phyloP scores from a whole-genome alignment of 768 basidiomycete species.

The Pilatotrama ljubarskyi region DNA sequence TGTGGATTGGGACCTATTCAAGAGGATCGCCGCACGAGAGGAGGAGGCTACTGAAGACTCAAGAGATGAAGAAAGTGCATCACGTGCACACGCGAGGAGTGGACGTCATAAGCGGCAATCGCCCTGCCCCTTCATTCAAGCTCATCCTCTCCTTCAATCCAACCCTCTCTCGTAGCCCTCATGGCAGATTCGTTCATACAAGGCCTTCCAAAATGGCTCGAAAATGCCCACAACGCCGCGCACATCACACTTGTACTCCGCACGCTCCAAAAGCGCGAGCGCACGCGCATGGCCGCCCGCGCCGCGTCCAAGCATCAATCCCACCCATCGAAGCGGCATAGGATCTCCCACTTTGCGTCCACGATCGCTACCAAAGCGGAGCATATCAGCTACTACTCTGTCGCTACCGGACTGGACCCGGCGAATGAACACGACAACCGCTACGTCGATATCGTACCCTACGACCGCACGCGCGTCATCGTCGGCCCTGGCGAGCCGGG shows the following conservation, averaged over 20 bases:
- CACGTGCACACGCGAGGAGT: neutral
- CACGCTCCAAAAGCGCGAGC: slow-evolving; percentile 41
- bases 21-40: too few species aligned
- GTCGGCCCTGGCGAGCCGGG: slow-evolving; percentile 32
- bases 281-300: slow-evolving; percentile 35
- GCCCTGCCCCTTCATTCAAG: neutral
- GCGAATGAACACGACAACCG: slow-evolving; percentile 58
- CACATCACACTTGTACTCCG: slow-evolving; percentile 36
- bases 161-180: neutral
- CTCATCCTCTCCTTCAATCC: neutral
- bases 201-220: slow-evolving; percentile 29
- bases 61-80: too few species aligned
- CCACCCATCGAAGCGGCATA: slow-evolving; percentile 24
- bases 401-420: slow-evolving; percentile 47
- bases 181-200: slow-evolving; percentile 5
- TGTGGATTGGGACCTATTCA: too few species aligned
- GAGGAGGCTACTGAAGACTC: too few species aligned
- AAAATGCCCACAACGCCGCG: slow-evolving; percentile 24
- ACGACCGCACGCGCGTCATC: slow-evolving; percentile 79
- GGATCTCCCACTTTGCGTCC: slow-evolving; percentile 22
- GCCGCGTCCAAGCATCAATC: slow-evolving; percentile 26
- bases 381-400: slow-evolving; percentile 52
- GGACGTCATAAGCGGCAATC: neutral
- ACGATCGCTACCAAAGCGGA: slow-evolving; percentile 26
- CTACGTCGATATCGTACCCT: slow-evolving; percentile 73